Conservation (phyloP, 768 basidiomycete species). For the Hortiboletus campestris region DNA sequence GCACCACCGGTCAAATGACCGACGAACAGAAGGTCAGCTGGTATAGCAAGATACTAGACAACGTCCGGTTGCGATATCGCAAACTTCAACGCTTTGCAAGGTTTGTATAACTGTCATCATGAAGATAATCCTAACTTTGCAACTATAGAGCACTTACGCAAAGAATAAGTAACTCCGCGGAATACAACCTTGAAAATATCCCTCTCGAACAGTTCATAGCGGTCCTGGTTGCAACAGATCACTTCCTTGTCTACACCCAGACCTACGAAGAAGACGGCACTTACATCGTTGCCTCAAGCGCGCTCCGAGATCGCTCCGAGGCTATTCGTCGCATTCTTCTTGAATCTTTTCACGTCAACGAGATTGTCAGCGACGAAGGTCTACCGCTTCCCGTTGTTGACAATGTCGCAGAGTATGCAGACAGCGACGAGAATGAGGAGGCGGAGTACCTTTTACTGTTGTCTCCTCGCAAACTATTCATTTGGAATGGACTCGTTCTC, state of each 20-base stretch:
- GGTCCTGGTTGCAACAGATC: slow-evolving; percentile 76
- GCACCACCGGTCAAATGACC: slow-evolving; percentile 56
- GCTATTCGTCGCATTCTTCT: slow-evolving; percentile 76
- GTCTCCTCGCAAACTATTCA: slow-evolving; percentile 80
- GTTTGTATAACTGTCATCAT: slow-evolving; percentile 36
- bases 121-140: slow-evolving; percentile 2
- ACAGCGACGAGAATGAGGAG: slow-evolving; percentile 55
- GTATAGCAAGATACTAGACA: slow-evolving; percentile 93
- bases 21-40: slow-evolving; percentile 81
- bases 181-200: slow-evolving; percentile 77
- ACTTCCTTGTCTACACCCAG: slow-evolving; percentile 92
- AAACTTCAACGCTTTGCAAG: slow-evolving; percentile 93
- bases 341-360: slow-evolving; percentile 81
- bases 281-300: slow-evolving; percentile 82
- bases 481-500: slow-evolving; percentile 90
- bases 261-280: slow-evolving; percentile 85
- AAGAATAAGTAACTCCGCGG: slow-evolving; percentile 90
- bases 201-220: slow-evolving; percentile 79
- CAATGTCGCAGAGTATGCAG: slow-evolving; percentile 35
- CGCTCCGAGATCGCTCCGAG: slow-evolving; percentile 73
- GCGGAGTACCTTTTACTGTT: slow-evolving; percentile 80
- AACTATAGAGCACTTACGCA: slow-evolving; percentile 63
- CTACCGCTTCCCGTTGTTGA: slow-evolving; percentile 41
- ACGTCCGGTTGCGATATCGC: slow-evolving; percentile 85
- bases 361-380: slow-evolving; percentile 53